Evolutionary conservation across 192 early-diverging fungal species (phyloP), one percentile per base, ranked within the genome.

Genomic region (Phlyctochytrium arcticum): DNA sequence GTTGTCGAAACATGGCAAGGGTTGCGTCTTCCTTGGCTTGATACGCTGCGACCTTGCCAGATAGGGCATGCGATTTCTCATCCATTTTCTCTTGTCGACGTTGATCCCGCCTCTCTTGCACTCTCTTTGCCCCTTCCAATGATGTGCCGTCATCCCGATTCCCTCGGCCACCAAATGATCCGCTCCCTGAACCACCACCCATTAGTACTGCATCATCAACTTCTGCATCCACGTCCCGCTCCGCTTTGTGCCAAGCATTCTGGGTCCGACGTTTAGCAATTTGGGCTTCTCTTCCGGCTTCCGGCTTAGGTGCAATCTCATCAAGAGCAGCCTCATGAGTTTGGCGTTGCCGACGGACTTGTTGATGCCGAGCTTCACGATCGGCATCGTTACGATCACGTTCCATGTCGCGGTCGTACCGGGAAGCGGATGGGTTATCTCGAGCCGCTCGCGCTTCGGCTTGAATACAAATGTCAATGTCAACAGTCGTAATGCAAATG

Each of bases 21-120:
- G 89, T 90, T n/a, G 67, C 77, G 24, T 81, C 80, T 62, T 92
- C 89, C 67, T 90, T 92, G 32, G 83, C 76, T 36, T 77, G 59
- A 57, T 77, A 85, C 35, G 79, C 83, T 29, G 60, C 61, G 8
- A 80, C 55, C 44, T 78, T 77, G 1, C 71, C 77, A 19, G 73
- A 61, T 53, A 84, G 56, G 8, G 61, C 68, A 5, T 27, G 65
- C 15, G 65, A 73, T 36, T 53, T 69, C 21, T 62, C 65, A 33
- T 72, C 73, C 49, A 61, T 21, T 5, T 49, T 29, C 12, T 73
- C 68, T 21, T 65, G 51, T 42, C 55, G 39, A 39, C 72, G 70
- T 32, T 79, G 64, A 19, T 81, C 65, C 19, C 69, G 51, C 3
- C 73, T 27, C 48, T 78, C 78, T 29, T 85, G 55, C 3, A 57